Evolutionary conservation across 1,284 basidiomycete genomes (phyloP), one percentile per base, ranked within the genome.

Genomic region (Trametes sp.): DNA sequence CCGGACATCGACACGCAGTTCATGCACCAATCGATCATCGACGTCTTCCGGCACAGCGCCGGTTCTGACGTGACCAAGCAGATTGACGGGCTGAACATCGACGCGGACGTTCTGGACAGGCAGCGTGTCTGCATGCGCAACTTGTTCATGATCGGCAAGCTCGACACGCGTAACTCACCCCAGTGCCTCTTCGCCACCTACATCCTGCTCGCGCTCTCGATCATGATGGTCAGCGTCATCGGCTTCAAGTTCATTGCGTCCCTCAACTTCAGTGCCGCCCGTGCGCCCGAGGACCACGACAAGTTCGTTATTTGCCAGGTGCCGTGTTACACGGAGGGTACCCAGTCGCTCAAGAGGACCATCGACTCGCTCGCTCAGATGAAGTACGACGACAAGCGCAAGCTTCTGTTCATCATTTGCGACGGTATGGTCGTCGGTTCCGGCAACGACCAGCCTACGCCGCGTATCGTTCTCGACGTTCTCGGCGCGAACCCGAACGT

Each of bases 301-400:
- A 98, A 98, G 79, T 98, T 98, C 70, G 95, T 99, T 67, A 95
- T 99, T 68, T 98, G 96, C 75, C 98, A 98, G 75, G 95, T 99
- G 0, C 96, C 96, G 6, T 98, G 96, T 87, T 98, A 98, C 75
- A 98, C 96, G 1, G 95, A 98, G 83, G 96, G 95, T 68, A 93
- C 97, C 70, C 80, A 86, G 35, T 98, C 95, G 3, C 83, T 99
- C 64, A 86, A 92, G 64, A 84, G 84, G 72, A 98, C 97, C 5
- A 97, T 99, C 76, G 95, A 99, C 76, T 98, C 96, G 21, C 82
- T 99, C 60, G 94, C 97, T 8, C 88, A 91, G 73, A 85, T 98
- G 76, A 96, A 95, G 77, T 99, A 98, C 74, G 96, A 99, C 73
- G 96, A 99, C 82, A 99, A 98, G 80, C 93, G 96, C 60, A 99